Conservation (phyloP, 768 basidiomycete species). For the Cyclocybe cylindracea region DNA sequence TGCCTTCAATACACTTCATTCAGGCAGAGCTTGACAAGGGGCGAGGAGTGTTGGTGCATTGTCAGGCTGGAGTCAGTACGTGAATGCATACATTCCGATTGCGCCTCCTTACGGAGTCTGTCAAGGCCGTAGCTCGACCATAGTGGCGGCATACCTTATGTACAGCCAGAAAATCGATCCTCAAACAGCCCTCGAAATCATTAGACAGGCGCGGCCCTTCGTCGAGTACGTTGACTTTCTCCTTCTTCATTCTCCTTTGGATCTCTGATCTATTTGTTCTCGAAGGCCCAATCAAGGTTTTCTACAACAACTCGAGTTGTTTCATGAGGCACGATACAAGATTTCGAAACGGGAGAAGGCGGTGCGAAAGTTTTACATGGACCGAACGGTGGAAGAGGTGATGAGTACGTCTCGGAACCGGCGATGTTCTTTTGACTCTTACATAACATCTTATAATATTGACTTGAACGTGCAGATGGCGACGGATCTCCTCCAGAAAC, state of each 20-base stretch:
- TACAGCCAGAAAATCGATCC: constrained; percentile 59
- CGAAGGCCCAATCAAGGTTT: constrained; percentile 86
- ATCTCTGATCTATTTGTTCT: not conserved
- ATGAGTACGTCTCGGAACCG: constrained; percentile 58
- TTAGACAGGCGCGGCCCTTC: constrained; percentile 63
- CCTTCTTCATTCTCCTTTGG: not conserved
- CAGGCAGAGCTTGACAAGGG: constrained; percentile 74
- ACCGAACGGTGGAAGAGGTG: constrained; percentile 69
- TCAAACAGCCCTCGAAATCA: constrained; percentile 65
- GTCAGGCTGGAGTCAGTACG: constrained; percentile 87
- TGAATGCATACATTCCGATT: not conserved
- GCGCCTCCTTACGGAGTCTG: constrained; percentile 1
- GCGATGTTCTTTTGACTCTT: constrained; percentile 8
- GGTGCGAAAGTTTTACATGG: constrained; percentile 83
- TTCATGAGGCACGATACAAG: constrained; percentile 69
- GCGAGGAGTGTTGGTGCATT: constrained; percentile 84
- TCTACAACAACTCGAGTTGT: constrained; percentile 76
- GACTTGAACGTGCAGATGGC: constrained; percentile 51
- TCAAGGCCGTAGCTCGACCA: constrained; percentile 78
- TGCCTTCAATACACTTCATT: constrained; percentile 83
- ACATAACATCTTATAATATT: constrained; percentile 14
- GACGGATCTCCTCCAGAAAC: constrained; percentile 65
- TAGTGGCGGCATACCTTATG: constrained; percentile 91
- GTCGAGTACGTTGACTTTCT: constrained; percentile 57
- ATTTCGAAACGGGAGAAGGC: constrained; percentile 68